Base-by-base conservation (phyloP, 2,329 filamentous ascomycete genomes). In the Calcarisporium arbuscula region DNA sequence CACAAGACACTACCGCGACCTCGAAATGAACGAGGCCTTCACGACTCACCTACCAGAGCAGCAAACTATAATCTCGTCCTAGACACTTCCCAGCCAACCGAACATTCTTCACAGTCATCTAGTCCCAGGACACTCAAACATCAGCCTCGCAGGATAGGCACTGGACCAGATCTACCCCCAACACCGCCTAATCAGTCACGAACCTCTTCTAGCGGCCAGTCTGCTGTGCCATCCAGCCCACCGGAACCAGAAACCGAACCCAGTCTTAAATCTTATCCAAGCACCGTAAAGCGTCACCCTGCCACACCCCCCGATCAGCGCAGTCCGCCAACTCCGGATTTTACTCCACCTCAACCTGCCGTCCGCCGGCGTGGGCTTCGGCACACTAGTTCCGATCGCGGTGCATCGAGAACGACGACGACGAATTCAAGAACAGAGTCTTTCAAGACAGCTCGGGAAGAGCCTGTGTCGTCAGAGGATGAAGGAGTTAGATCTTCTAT, bases 311-410 rank as follows among this genome's bases (percentile, higher is more conserved):
- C 77, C 19, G 74, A 77, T 44, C 75, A 80, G 44, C 70, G 72
- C 49, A 84, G 77, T 47, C 80, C 80, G 12, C 82, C 81, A 20
- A 88, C 83, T 4, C 84, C 83, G 21, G 83, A 87, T 57, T 73
- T 82, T 29, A 88, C 83, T 12, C 84, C 82, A 34, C 83, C 83
- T 22, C 72, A 77, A 40, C 56, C 59, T 28, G 50, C 54, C 30
- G 57, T 56, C 23, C 66, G 65, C 38, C 58, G 67, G 12, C 65
- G 62, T 49, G 31, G 20, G 51, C 60, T 34, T 29, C 70, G 72
- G 20, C 69, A 71, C 14, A 53, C 57, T 14, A 49, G 67, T 28
- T 59, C 57, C 42, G 70, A 78, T 43, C 68, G 72, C 21, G 56
- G 62, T 25, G 56, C 58, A 16, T 74, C 72, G 41, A 58, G 67